phyloP scores from a whole-genome alignment of 495 filamentous ascomycete genomes.

The Evernia prunastri region DNA sequence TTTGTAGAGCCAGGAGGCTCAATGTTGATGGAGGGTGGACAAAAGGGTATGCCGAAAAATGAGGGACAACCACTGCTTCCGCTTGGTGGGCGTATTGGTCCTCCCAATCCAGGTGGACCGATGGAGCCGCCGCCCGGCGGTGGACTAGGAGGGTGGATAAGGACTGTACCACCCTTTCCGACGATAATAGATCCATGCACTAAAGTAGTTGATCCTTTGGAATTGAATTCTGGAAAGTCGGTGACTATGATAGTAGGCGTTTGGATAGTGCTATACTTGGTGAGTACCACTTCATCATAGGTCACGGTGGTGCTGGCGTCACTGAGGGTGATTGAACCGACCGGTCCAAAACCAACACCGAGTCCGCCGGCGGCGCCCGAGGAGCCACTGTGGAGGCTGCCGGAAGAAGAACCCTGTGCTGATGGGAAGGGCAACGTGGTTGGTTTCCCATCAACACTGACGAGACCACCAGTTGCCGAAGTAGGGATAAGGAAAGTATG shows the following conservation, averaged over 20 bases:
- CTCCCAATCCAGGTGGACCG: slow-evolving; percentile 8
- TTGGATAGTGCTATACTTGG: slow-evolving; percentile 2
- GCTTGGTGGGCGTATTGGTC: slow-evolving; percentile 1
- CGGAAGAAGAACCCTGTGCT: background rate
- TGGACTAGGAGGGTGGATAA: slow-evolving; percentile 5
- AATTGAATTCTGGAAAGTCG: background rate
- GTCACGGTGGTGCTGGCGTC: slow-evolving; percentile 13
- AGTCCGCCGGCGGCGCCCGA: background rate
- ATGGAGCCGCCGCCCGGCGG: background rate
- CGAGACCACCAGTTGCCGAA: background rate
- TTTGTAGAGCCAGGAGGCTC: slow-evolving; percentile 4
- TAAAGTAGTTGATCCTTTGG: slow-evolving; percentile 4
- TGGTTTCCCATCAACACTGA: slow-evolving; percentile 5
- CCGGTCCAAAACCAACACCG: slow-evolving; percentile 7
- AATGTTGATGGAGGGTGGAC: slow-evolving; percentile 4
- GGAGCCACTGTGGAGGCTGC: background rate
- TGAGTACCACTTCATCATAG: slow-evolving; percentile 11
- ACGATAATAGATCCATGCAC: slow-evolving; percentile 5
- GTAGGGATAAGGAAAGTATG: background rate
- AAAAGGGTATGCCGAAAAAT: slow-evolving; percentile 6
- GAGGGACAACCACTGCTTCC: slow-evolving; percentile 7
- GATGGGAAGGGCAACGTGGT: background rate
- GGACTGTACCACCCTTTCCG: slow-evolving; percentile 9
- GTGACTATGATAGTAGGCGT: background rate
- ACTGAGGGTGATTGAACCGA: slow-evolving; percentile 14